phyloP scores from a whole-genome alignment of 305 asterid genomes.

The Solanum hybrid region DNA sequence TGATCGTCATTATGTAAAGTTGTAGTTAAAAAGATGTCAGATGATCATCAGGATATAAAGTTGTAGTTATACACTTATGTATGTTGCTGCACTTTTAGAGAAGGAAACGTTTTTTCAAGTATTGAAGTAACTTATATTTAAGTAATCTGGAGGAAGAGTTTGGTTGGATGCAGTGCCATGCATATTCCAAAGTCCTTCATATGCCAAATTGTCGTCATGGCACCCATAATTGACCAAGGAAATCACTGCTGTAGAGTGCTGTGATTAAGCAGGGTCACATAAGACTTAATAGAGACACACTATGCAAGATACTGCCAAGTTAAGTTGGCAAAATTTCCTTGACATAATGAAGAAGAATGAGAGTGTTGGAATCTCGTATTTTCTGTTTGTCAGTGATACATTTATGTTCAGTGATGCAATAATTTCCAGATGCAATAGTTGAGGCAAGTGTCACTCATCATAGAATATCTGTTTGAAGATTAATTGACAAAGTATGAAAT shows the following conservation, averaged over 20 bases:
- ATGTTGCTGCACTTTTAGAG: not conserved
- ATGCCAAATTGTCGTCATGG: not conserved
- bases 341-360: not conserved
- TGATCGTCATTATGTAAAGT: not conserved
- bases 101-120: not conserved
- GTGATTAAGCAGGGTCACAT: not conserved
- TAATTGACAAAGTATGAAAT: not conserved
- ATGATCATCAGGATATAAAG: not conserved
- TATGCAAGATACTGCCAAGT: not conserved
- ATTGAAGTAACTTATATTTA: not conserved
- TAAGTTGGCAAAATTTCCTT: not conserved
- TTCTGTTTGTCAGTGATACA: not conserved
- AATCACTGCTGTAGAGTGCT: not conserved
- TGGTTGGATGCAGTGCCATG: not conserved
- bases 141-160: slow-evolving; percentile 1
- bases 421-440: not conserved
- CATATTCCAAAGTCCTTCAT: not conserved
- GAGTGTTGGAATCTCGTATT: not conserved
- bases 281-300: not conserved
- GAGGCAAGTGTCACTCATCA: not conserved
- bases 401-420: not conserved
- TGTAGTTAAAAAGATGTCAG: not conserved
- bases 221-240: not conserved
- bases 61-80: not conserved
- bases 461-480: not conserved